Evolutionary conservation across 768 basidiomycete genomes (phyloP), one percentile per base, ranked within the genome.

Genomic region (Termitomyces sp.): DNA sequence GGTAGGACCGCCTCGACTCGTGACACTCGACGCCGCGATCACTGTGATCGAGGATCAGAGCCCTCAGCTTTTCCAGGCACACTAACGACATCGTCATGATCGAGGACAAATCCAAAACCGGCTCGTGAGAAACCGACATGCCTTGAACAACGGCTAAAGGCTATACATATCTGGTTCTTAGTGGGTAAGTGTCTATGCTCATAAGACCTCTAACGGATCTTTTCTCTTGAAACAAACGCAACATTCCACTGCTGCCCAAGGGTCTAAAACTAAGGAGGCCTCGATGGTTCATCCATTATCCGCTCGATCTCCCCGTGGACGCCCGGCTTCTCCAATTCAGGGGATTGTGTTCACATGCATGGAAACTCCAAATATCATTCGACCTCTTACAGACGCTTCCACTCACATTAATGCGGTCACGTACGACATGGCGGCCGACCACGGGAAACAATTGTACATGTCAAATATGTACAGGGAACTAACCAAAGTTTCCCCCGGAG

Each of bases 21-120:
- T 72, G 72, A 73, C 68, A 67, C 62, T 67, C 70, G 70, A 70
- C 64, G 64, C 64, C 64, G 66, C 64, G 64, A 67, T 65, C 66
- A 68, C 7, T 60, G 57, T 65, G 72, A 71, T 72, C 71, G 71
- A 70, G 65, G 68, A 67, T 68, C 64, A 65, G 55, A 57, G n/a
- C n/a, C 65, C 59, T 70, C 46, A 31, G 20, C 56, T 52, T 51
- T n/a, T 12, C 26, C 68, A 71, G 71, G 70, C 62, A 72, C 71
- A 47, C 53, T 49, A 66, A 61, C 56, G 60, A 63, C 61, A 61
- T 66, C 68, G 66, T 70, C 69, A 72, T 69, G 72, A 73, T 73
- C 72, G 72, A 73, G 67, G 69, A 66, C 63, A 58, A 64, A 59
- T 56, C 59, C 60, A 55, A 63, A 63, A 60, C 54, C 26, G 57